Base-by-base conservation (phyloP, 2,329 filamentous ascomycete species). In the Xylaria sp. region DNA sequence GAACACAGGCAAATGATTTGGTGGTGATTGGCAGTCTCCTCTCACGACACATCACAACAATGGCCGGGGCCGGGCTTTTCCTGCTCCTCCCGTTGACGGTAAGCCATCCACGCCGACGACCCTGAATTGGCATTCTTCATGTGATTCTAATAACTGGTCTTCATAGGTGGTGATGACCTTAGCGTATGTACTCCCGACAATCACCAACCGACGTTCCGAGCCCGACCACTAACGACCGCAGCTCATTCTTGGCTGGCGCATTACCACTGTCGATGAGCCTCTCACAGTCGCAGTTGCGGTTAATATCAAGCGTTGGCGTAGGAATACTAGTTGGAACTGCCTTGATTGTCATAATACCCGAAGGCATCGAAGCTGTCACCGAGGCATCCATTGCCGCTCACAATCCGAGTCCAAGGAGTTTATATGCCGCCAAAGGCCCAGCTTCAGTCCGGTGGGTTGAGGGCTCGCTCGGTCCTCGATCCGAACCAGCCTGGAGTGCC, bases 271-370 rank as follows among this genome's bases (percentile, higher is more conserved):
- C 91, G 59, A 90, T 99, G 79, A 85, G 88, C 59, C 83, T 99
- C 30, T 93, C 92, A 35, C 86, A 89, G 61, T 90, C 91, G 49
- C 91, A 96, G 74, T 79, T 97, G 59, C 88, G 93, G 71, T 79
- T 96, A 54, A 90, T 97, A 72, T 95, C 93, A 19, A 92, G 92
- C 59, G 84, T 97, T 72, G 94, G 94, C 56, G 91, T 96, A 74
- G 94, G 94, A 50, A 89, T 99, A 55, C 80, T 99, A 7, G 92
- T 99, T 13, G 94, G 94, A 42, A 97, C 94, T 34, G 93, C 93
- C 1, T 82, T 99, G 65, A 93, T 97, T 65, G 92, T 99, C 37
- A 97, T 99, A 71, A 96, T 99, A 69, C 94, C 94, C 0, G 94
- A 99, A 75, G 94, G 94, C 44, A 88, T 97, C 61, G 92, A 97